phyloP scores from a whole-genome alignment of 2,329 filamentous ascomycete species.

The Penicillium concentricum region DNA sequence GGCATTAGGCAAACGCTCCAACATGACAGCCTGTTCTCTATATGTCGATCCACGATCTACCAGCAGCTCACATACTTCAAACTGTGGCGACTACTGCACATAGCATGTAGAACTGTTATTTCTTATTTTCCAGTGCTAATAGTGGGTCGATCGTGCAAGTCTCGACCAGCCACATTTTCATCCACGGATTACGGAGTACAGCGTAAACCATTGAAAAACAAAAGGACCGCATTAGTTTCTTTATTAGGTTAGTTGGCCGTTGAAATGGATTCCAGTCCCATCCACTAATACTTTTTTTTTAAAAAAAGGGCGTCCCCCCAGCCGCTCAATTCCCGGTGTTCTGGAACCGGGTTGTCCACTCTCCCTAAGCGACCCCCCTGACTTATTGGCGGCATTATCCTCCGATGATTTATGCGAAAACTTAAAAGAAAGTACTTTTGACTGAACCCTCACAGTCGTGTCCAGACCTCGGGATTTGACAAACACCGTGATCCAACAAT shows the following conservation, averaged over 20 bases:
- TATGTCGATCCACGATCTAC: background rate
- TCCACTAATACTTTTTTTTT: background rate
- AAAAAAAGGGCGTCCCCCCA: background rate
- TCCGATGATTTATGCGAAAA: background rate
- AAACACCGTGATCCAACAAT: background rate
- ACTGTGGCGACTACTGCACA: no score
- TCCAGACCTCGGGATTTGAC: background rate
- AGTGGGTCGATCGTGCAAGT: background rate
- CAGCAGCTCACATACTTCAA: background rate
- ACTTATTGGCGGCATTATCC: background rate
- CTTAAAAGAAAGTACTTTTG: background rate
- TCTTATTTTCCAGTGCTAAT: background rate
- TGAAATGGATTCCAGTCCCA: slow-evolving; percentile 4
- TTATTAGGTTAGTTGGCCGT: slow-evolving; percentile 19
- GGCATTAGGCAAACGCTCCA: background rate
- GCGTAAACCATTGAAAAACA: background rate
- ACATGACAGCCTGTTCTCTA: background rate
- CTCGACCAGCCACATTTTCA: background rate
- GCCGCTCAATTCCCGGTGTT: background rate
- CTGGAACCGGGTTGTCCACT: background rate
- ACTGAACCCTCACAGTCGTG: background rate
- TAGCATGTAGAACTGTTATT: background rate
- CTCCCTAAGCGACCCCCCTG: background rate
- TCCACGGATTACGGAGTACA: background rate
- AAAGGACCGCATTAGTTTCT: background rate